A percentile compares a stretch with the other conserved stretches of the same genome.
These are phyloP conservation scores for Ceratocystis albifundus DNA, from an alignment of 2,329 filamentous ascomycete species.

Conservation along the genomic window DNA sequence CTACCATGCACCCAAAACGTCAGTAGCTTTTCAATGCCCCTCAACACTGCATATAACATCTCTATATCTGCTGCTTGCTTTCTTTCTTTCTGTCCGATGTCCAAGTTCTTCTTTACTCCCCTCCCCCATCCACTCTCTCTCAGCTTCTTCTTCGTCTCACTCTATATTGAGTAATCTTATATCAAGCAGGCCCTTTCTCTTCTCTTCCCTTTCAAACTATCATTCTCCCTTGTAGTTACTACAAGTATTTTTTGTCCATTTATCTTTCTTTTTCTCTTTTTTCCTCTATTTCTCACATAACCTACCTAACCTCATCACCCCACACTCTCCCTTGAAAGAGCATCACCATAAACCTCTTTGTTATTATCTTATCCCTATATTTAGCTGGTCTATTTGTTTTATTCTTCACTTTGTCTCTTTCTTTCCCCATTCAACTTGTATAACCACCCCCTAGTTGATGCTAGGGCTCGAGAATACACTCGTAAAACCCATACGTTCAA, in stretches of 20 bases:
- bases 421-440: neutral
- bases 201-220: conserved; percentile 2
- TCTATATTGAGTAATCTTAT: conserved; percentile 2
- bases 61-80: neutral
- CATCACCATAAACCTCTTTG: conserved; percentile 2
- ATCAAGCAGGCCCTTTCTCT: neutral
- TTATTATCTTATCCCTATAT: neutral
- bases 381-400: neutral
- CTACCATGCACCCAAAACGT: neutral
- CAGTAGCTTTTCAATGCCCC: too few species aligned
- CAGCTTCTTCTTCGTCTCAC: neutral
- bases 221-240: neutral
- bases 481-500: neutral
- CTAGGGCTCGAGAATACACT: too few species aligned
- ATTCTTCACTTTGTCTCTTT: neutral
- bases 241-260: neutral
- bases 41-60: neutral
- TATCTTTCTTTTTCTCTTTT: neutral
- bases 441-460: too few species aligned
- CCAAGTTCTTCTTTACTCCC: neutral
- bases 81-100: neutral
- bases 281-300: neutral
- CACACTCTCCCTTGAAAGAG: neutral
- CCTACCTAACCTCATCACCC: neutral
- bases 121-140: neutral